Evolutionary conservation across 805 yeast species (phyloP), one percentile per base, ranked within the genome.

Genomic region (Ogataea saltuana): DNA sequence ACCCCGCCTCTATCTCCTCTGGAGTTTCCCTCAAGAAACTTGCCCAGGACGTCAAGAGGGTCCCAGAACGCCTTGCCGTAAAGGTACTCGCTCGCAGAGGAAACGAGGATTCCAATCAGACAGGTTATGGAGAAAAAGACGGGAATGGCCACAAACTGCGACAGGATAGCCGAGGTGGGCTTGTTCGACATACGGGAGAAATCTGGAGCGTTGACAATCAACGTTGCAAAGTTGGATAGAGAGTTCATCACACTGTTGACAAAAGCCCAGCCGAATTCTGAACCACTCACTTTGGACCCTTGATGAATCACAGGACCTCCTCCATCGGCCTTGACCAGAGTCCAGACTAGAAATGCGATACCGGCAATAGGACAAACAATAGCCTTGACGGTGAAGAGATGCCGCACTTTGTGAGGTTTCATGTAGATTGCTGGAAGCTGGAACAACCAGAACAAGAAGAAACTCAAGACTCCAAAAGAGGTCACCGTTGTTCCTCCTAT

Each of bases 151-250:
- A 84, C 56, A 33, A 72, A 58, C 62, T 82, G 88, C 2, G 88
- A 74, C 63, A 73, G 70, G n/a, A 70, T 56, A 3, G 83, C 72
- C 16, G 78, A 68, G 32, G 55, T 62, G 39, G 75, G 71, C 17
- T 78, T 80, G 50, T 72, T 75, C 8, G 95, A 85, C 67, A 88
- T 83, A 64, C 97, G 78, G 19, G 95, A 75, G 64, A 88, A 88
- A 70, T 88, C 97, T 1, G 96, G 95, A 12, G 93, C 86, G 66
- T 88, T 88, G 41, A 85, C 76, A 58, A 89, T 85, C 56, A 88
- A 74, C n/a, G 96, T 85, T 4, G 95, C 93, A 59, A 88, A 88
- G 66, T 88, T 88, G 20, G 95, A 86, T 49, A 88, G 68, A 16
- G 89, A 75, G 65, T 81, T 83, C 95, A 89, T 85, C 23, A 81